Base-by-base conservation (phyloP, 2,329 filamentous ascomycete species). In the Helotiales sp. region DNA sequence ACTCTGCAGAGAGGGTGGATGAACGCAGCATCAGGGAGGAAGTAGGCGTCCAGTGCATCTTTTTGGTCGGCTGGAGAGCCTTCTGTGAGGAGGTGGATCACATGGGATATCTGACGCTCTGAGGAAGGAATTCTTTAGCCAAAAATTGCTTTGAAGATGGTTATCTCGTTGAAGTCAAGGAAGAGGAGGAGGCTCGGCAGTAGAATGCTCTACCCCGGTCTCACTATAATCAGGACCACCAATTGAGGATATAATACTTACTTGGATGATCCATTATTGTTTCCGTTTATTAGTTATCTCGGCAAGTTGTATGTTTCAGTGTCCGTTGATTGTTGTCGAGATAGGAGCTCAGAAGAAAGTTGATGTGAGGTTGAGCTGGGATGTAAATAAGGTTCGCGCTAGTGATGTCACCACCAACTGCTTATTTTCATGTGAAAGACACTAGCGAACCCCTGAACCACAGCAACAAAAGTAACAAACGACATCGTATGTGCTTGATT, bases 1-100 rank as follows among this genome's bases (percentile, higher is more conserved):
- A 93, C 91, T 13, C 88, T 86, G 75, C 91, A 93, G 77, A 95
- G 90, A 0, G 93, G 93, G 72, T 97, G 93, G 2, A 86, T 85
- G 76, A 97, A 96, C 32, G 87, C 85, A 8, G 92, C 91, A 74
- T 90, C 82, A 10, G 85, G 85, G 0, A 89, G 87, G 78, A 94
- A 97, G 80, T 92, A 94, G n/a, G 81, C 83, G 65, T 91, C 83
- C 26, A 97, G 82, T 0, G 90, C 83, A 3, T 83, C 80, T 64
- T 84, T 80, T 78, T 96, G 93, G 37, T 90, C 80, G 1, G 85
- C 82, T 0, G 90, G 89, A 0, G 85, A 84, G 54, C 90, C 89
- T 76, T 91, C 87, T 47, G 87, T 89, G 66, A 97, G 85, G 40
- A 85, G 81, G 66, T 84, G 84, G 77, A 97, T 91, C 62, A 97